phyloP scores from a whole-genome alignment of 2,329 filamentous ascomycete genomes.

The Davidsoniella australis region DNA sequence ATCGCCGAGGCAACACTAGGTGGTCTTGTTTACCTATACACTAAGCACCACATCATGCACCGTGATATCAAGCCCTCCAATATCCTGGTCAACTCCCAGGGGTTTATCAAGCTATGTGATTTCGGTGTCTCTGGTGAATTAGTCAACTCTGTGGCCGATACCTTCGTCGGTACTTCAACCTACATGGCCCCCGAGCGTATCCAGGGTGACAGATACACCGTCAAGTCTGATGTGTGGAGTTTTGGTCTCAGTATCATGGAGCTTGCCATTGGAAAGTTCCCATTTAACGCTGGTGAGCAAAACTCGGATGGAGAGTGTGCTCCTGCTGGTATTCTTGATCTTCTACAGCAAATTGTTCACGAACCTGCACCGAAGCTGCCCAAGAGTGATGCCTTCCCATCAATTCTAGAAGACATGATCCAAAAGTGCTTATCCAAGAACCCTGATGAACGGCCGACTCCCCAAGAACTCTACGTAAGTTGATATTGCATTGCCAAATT shows the following conservation, averaged over 20 bases:
- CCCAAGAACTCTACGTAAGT: slow-evolving; percentile 77
- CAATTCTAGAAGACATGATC: slow-evolving; percentile 90
- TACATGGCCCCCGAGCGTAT: slow-evolving; percentile 99
- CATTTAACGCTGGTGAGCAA: slow-evolving; percentile 63
- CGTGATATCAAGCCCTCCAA: slow-evolving; percentile 98
- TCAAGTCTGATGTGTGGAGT: slow-evolving; percentile 98
- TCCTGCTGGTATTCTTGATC: slow-evolving; percentile 85
- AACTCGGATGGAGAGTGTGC: slow-evolving; percentile 59
- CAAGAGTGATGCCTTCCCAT: slow-evolving; percentile 93
- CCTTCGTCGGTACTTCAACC: slow-evolving; percentile 93
- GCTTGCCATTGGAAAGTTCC: slow-evolving; percentile 90
- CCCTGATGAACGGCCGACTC: slow-evolving; percentile 75
- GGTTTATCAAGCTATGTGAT: slow-evolving; percentile 92
- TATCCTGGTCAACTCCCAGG: slow-evolving; percentile 84
- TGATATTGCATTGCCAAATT: not conserved
- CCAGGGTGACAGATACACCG: slow-evolving; percentile 89
- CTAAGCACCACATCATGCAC: slow-evolving; percentile 95
- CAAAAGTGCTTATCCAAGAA: slow-evolving; percentile 88
- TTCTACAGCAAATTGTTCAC: slow-evolving; percentile 93
- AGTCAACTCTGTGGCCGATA: slow-evolving; percentile 94
- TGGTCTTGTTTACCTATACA: slow-evolving; percentile 87
- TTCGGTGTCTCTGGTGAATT: slow-evolving; percentile 97
- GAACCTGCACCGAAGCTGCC: slow-evolving; percentile 86
- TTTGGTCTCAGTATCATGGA: slow-evolving; percentile 94
- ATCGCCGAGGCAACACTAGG: slow-evolving; percentile 92